A percentile compares a stretch with the other conserved stretches of the same genome.
These are phyloP conservation scores for Gnomoniopsis sp. DNA, from an alignment of 2,329 filamentous ascomycete genomes.

Conservation along the genomic window DNA sequence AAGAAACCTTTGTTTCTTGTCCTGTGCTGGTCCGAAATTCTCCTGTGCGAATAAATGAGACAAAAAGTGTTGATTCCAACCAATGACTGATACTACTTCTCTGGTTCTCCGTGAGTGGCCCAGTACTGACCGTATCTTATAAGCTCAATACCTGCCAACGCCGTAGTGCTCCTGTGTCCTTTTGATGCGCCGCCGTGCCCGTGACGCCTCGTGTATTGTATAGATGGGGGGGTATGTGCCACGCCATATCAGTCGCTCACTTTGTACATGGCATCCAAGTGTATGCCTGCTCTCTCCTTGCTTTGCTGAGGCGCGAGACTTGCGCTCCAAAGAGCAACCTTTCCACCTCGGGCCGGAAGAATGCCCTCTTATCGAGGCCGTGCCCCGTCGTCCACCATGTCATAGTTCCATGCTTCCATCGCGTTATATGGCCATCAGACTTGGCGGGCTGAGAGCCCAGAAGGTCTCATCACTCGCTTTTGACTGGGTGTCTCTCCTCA, in stretches of 20 bases:
- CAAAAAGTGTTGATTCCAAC: no score
- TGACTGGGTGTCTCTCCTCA: no score
- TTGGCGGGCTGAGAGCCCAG: no score
- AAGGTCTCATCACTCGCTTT: no score
- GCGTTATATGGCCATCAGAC: no score
- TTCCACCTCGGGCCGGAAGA: neutral
- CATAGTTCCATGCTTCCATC: neutral
- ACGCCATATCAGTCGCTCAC: neutral
- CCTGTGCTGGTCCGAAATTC: no score
- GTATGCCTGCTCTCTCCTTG: neutral
- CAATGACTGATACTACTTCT: no score
- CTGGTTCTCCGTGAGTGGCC: neutral
- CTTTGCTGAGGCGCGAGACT: neutral
- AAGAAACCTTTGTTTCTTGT: no score
- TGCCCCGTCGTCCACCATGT: neutral
- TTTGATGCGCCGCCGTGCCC: slow-evolving; percentile 8
- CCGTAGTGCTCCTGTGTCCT: slow-evolving; percentile 1
- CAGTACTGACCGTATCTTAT: neutral
- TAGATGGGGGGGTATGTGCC: neutral
- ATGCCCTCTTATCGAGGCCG: no score
- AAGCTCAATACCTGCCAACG: slow-evolving; percentile 9
- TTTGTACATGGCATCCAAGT: slow-evolving; percentile 4
- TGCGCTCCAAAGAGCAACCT: neutral
- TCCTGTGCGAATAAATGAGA: no score
- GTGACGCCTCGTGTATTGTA: neutral